Evolutionary conservation across 2,329 filamentous ascomycete species (phyloP).

Genomic region (Arthrobotrys sinensis): DNA sequence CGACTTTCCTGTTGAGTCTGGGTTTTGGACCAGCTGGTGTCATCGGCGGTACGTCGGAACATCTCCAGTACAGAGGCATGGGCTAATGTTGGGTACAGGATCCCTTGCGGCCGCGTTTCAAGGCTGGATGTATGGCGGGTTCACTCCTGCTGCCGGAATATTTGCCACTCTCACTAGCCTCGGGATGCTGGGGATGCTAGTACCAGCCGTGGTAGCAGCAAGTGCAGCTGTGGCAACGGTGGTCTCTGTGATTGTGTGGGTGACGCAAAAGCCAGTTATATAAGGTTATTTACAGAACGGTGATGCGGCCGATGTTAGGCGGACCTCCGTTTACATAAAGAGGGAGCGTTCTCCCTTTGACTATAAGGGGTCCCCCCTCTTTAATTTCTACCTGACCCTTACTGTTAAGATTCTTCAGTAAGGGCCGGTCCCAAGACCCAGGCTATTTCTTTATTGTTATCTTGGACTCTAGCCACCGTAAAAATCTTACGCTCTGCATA

Average conservation of each 20-base stretch:
- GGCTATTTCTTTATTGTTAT: conserved; percentile 17
- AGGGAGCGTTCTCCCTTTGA: too few relatives aligned
- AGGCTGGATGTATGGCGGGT: conserved; percentile 2
- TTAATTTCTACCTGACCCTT: too few relatives aligned
- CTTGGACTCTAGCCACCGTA: conserved; percentile 47
- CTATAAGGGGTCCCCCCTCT: too few relatives aligned
- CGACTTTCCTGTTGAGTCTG: background rate
- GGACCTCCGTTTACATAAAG: too few relatives aligned
- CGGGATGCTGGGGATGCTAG: background rate
- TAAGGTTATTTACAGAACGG: too few relatives aligned
- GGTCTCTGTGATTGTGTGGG: conserved; percentile 1
- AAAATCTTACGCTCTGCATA: conserved; percentile 41
- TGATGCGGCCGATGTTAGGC: too few relatives aligned
- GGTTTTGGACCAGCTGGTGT: conserved; percentile 1
- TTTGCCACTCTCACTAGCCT: conserved; percentile 5
- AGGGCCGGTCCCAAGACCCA: too few relatives aligned
- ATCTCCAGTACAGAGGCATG: background rate
- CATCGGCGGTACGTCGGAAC: background rate
- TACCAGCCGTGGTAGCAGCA: background rate
- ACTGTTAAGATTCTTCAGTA: too few relatives aligned
- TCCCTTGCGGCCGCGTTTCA: background rate
- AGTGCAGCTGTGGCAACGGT: background rate
- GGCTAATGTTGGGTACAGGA: background rate
- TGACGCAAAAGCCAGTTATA: too few relatives aligned
- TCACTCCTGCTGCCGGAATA: conserved; percentile 6